Evolutionary conservation across 2,329 filamentous ascomycete genomes (phyloP).

Genomic region (Sphaceloma murrayae): DNA sequence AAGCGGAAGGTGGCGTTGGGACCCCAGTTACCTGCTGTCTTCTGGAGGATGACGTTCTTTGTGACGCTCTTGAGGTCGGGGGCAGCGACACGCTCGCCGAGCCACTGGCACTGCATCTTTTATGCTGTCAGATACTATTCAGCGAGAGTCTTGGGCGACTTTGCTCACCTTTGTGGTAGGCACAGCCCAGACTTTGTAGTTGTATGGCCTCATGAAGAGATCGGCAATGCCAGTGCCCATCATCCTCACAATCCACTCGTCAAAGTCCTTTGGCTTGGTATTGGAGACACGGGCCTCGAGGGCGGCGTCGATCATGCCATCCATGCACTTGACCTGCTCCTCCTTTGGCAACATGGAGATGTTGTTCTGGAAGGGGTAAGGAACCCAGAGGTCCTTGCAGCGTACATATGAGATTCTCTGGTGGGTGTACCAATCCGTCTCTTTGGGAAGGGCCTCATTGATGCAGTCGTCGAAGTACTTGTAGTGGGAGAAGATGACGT

Average conservation of each 20-base stretch:
- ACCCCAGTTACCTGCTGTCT: conserved; percentile 94
- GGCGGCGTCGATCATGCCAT: conserved; percentile 91
- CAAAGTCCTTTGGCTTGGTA: conserved; percentile 91
- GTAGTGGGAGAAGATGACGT: conserved; percentile 99
- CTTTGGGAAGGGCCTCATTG: conserved; percentile 87
- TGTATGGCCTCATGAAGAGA: conserved; percentile 98
- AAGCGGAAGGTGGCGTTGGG: conserved; percentile 98
- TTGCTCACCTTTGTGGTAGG: conserved; percentile 79
- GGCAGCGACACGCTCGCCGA: conserved; percentile 94
- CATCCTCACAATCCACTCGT: conserved; percentile 95
- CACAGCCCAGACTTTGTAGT: conserved; percentile 99
- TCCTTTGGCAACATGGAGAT: conserved; percentile 97
- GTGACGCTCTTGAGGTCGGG: conserved; percentile 91
- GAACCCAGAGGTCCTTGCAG: conserved; percentile 93
- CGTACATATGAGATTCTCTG: conserved; percentile 98
- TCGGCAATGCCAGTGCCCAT: conserved; percentile 84
- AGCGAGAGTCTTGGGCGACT: not conserved
- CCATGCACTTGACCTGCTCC: conserved; percentile 88
- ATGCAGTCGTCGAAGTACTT: conserved; percentile 99
- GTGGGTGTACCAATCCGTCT: conserved; percentile 94
- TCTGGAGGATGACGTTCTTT: conserved; percentile 90
- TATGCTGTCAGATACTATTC: conserved; percentile 18
- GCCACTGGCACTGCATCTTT: conserved; percentile 98
- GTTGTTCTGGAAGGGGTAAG: conserved; percentile 99
- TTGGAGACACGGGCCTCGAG: conserved; percentile 76